Percentiles rank a stretch among this genome's conserved stretches.
Conservation (phyloP, 352 stramenopile species). For the Pythium volutum region DNA sequence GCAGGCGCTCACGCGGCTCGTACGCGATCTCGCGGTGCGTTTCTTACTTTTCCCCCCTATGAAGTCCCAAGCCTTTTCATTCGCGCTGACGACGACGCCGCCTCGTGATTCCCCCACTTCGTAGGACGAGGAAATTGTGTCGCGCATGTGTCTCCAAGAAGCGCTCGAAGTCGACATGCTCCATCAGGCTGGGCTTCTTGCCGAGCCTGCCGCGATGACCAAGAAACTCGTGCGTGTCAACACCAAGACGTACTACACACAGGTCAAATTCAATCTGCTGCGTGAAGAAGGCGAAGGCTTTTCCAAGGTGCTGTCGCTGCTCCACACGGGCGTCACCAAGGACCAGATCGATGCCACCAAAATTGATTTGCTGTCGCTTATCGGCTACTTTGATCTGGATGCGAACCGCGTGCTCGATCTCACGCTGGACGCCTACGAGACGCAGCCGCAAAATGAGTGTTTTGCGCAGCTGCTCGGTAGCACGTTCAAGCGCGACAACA, state of each 20-base stretch:
- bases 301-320: constrained; percentile 88
- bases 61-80: not conserved
- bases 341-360: constrained; percentile 64
- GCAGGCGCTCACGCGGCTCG: constrained; percentile 61
- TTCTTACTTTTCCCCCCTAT: constrained; percentile 4
- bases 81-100: constrained; percentile 1
- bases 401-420: constrained; percentile 95
- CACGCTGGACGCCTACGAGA: constrained; percentile 91
- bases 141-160: constrained; percentile 49
- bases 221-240: constrained; percentile 85
- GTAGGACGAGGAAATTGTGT: constrained; percentile 68
- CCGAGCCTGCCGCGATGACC: constrained; percentile 44
- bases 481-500: constrained; percentile 70
- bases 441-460: constrained; percentile 73
- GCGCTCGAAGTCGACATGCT: constrained; percentile 76
- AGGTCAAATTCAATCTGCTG: constrained; percentile 97
- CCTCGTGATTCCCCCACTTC: not conserved
- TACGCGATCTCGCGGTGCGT: constrained; percentile 53
- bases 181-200: constrained; percentile 56
- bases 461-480: constrained; percentile 62
- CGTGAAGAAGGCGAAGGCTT: constrained; percentile 96
- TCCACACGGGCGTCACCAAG: constrained; percentile 68
- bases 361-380: constrained; percentile 71
- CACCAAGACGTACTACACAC: constrained; percentile 90
- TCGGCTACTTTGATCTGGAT: constrained; percentile 95